Base-by-base conservation (phyloP, 2,329 filamentous ascomycete genomes). In the Corinectria fuckeliana region DNA sequence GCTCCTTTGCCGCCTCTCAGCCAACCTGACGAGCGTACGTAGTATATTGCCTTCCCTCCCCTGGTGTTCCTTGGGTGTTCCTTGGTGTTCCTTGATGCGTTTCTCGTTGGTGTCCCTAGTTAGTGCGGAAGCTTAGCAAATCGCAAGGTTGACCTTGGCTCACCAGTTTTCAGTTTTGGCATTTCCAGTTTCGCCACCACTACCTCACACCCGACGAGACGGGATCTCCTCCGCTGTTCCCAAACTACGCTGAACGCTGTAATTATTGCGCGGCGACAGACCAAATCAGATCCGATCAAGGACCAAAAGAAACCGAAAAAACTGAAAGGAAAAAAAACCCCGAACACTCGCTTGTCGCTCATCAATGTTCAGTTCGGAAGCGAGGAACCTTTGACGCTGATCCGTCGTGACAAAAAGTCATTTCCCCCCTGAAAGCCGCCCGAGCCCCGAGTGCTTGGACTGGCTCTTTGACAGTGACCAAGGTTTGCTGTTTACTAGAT, bases 151-250 rank as follows among this genome's bases (percentile, higher is more conserved):
- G 63, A 64, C 61, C 60, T 64, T 62, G 56, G 36, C 55, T 60
- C 62, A 62, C 58, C 55, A 36, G 54, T 61, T 57, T n/a, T n/a
- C n/a, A n/a, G n/a, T n/a, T n/a, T n/a, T 36, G 62, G 53, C 61
- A 60, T 66, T 54, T 41, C 52, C 34, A 58, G 60, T 63, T 59
- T 69, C 56, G 67, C 67, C 67, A 69, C 67, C 58, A 61, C 48
- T 26, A 20, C 45, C 50, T 36, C 9, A 14, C 30, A 41, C 47
- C 50, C 45, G 23, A 36, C n/a, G n/a, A n/a, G n/a, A 16, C 36
- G 50, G 56, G 14, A 50, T 45, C 50, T 50, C 23, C 25, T 55
- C 39, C 50, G 38, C 50, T 55, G 57, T 50, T 28, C 5, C 41
- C 38, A n/a, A n/a, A n/a, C n/a, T 36, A 36, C 32, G 32, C 32